A percentile compares a stretch with the other conserved stretches of the same genome.
These are phyloP conservation scores for Xylariaceae sp. DNA, from an alignment of 2,329 filamentous ascomycete species.

Conservation along the genomic window DNA sequence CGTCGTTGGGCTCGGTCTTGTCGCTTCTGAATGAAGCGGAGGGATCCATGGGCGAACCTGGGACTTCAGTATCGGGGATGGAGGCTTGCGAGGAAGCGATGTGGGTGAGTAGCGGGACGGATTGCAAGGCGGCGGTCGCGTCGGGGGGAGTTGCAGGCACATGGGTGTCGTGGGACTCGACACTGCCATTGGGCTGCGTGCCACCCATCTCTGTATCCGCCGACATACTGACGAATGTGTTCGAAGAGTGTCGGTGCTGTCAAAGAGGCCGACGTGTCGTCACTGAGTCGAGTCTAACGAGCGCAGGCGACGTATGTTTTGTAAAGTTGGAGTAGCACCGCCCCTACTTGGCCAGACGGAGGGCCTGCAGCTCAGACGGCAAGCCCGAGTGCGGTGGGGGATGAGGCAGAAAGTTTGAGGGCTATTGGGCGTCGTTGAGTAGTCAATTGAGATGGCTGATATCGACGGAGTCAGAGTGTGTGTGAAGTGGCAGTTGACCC, in stretches of 20 bases:
- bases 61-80: constrained; percentile 56
- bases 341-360: too few species aligned
- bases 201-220: constrained; percentile 35
- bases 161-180: constrained; percentile 20
- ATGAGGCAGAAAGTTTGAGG: too few species aligned
- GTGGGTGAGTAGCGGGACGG: constrained; percentile 5
- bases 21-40: constrained; percentile 50
- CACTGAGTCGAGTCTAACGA: too few species aligned
- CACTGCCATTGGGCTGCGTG: constrained; percentile 31
- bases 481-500: too few species aligned
- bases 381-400: too few species aligned
- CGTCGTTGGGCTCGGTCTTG: constrained; percentile 48
- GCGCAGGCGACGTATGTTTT: too few species aligned
- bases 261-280: too few species aligned
- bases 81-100: constrained; percentile 48
- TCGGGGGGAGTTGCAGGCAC: constrained; percentile 29
- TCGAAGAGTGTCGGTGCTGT: background rate
- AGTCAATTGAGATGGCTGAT: too few species aligned
- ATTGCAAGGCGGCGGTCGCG: constrained; percentile 7
- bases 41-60: constrained; percentile 51
- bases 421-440: too few species aligned
- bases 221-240: constrained; percentile 30
- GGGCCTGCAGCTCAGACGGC: too few species aligned
- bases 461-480: too few species aligned
- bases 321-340: too few species aligned